Base-by-base conservation (phyloP, 2,329 filamentous ascomycete genomes). In the Cladophialophora chaetospira region DNA sequence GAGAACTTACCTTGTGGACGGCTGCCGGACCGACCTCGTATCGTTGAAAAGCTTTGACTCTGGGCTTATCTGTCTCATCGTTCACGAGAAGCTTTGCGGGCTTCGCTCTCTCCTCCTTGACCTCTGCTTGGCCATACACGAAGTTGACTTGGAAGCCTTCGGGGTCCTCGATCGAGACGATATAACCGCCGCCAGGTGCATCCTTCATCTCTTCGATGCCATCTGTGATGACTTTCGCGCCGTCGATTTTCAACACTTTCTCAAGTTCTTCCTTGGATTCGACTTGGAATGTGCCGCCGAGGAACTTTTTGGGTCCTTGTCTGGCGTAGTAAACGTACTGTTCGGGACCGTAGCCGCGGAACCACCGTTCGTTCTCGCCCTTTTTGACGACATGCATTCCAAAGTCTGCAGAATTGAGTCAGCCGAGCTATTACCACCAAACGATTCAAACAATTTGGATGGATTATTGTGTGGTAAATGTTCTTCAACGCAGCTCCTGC, bases 1-100 rank as follows among this genome's bases (percentile, higher is more conserved):
- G n/a, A 36, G 9, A 19, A 49, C 58, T 33, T 58, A 68, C 67
- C 62, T 79, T 79, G 58, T 79, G 75, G 6, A 80, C 74, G 0
- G 76, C 76, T 0, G 78, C 77, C 1, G 78, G 77, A 4, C 78
- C 77, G 0, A 75, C 74, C 26, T 73, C 74, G 63, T 74, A 75
- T 29, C 73, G 71, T 38, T 74, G 71, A 66, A 75, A 75, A 21
- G 68, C 64, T n/a, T 72, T 65, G 21, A 69, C 64, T 38, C 73
- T 63, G 8, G 71, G 71, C 60, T 75, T 75, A 42, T 73, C 69
- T 35, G 63, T 55, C 56, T 73, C 71, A 61, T 69, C 65, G 55
- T 75, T 75, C 47, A 69, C 53, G 33, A 71, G 58, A 35, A 75
- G 56, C 51, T 71, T 74, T 19, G 64, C 65, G 1, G 60, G 64